Evolutionary conservation across 2,329 filamentous ascomycete genomes (phyloP).

Genomic region (Beauveria bassiana): DNA sequence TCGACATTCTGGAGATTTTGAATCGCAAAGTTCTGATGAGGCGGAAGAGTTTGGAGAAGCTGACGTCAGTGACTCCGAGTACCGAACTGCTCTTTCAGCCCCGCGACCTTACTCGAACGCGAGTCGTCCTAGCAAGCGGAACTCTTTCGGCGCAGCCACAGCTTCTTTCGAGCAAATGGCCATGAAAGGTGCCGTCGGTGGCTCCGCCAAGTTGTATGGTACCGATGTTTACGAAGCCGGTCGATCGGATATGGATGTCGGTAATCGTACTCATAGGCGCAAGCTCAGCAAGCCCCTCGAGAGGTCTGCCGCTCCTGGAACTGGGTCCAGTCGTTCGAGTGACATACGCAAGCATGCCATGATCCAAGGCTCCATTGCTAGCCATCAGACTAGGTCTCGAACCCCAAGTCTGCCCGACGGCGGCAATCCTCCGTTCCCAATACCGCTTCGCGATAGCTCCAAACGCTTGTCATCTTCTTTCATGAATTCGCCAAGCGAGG

Average conservation of each 20-base stretch:
- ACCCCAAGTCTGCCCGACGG: conserved; percentile 58
- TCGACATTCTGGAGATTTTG: conserved; percentile 82
- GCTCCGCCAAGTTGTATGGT: conserved; percentile 27
- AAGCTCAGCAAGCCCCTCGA: conserved; percentile 31
- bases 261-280: conserved; percentile 15
- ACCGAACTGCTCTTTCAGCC: conserved; percentile 56
- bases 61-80: conserved; percentile 60
- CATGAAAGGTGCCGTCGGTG: conserved; percentile 19
- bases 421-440: conserved; percentile 75
- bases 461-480: conserved; percentile 52
- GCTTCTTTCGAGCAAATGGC: conserved; percentile 37
- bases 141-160: conserved; percentile 29
- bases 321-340: conserved; percentile 39
- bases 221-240: conserved; percentile 39
- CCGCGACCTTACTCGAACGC: conserved; percentile 43
- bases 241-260: conserved; percentile 25
- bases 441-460: conserved; percentile 78
- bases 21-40: conserved; percentile 62
- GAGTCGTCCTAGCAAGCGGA: conserved; percentile 33
- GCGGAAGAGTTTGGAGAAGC: conserved; percentile 53
- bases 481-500: conserved; percentile 63
- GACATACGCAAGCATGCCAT: conserved; percentile 71
- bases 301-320: conserved; percentile 27
- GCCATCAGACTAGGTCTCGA: conserved; percentile 55
- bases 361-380: conserved; percentile 70